Evolutionary conservation across 768 basidiomycete genomes (phyloP).

Genomic region (Kwoniella europaea): DNA sequence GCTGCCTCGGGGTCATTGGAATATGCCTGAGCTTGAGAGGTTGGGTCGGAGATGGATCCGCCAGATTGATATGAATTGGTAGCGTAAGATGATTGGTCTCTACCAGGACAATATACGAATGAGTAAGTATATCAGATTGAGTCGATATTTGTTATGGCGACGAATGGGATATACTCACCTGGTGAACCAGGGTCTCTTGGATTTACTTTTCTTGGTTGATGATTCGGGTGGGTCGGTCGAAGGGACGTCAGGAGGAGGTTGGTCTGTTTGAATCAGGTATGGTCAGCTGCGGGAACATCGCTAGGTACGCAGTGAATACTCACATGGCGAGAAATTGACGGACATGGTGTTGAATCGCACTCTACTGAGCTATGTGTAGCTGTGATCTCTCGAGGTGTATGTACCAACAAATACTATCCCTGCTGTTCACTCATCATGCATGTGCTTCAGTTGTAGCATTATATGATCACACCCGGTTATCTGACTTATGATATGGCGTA

Average conservation of each 20-base stretch:
- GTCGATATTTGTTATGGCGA: no score
- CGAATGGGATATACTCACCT: slow-evolving; percentile 40
- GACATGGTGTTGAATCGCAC: slow-evolving; percentile 7
- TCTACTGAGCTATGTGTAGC: not conserved
- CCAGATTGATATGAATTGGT: slow-evolving; percentile 72
- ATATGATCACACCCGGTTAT: not conserved
- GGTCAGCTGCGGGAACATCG: slow-evolving; percentile 15
- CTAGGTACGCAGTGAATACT: slow-evolving; percentile 15
- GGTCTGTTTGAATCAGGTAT: no score
- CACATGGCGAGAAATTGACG: slow-evolving; percentile 56
- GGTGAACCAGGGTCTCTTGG: slow-evolving; percentile 66
- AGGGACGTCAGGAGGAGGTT: slow-evolving; percentile 56
- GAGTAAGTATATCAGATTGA: no score
- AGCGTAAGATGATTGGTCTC: slow-evolving; percentile 54
- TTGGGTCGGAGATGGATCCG: slow-evolving; percentile 60
- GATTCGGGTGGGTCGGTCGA: slow-evolving; percentile 49
- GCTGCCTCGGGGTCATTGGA: slow-evolving; percentile 60
- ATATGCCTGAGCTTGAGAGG: slow-evolving; percentile 47
- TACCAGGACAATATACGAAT: slow-evolving; percentile 5
- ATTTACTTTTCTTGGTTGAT: slow-evolving; percentile 50
- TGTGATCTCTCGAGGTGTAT: not conserved
- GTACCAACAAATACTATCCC: not conserved
- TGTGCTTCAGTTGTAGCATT: not conserved
- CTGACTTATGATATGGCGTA: not conserved
- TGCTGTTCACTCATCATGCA: not conserved